Evolutionary conservation across 805 yeast genomes (phyloP), one percentile per base, ranked within the genome.

Genomic region (Candida coquimbonensis): DNA sequence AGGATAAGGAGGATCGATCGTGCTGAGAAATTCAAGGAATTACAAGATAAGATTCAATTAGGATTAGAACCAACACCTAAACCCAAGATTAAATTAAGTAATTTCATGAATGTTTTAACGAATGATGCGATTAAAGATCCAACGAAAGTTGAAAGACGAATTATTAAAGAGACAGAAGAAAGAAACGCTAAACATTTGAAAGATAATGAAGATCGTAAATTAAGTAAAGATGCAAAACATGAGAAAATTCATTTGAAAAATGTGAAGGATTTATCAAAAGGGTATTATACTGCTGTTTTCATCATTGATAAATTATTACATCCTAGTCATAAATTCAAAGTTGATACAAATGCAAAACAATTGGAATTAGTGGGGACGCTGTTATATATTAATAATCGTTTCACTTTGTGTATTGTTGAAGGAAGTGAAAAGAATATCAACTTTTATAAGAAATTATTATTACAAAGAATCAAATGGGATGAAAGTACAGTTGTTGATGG

Each of bases 51-150:
- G 39, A 81, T 90, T 24, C 75, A 81, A 47, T 67, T 87, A 6
- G 99, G 99, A 0, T 65, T 90, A 17, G 87, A 83, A 40, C 84
- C 95, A 0, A 83, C 95, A 6, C 96, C 96, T 0, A 83, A 83
- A 7, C 95, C 96, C 3, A 93, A 91, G 62, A 84, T 93, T 25
- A 87, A 84, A 56, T 68, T 88, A 38, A 78, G 83, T 38, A 93
- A 91, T 60, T 72, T 93, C 63, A 87, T 88, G 89, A 83, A 75
- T 54, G 96, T 88, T 0, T 68, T 85, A 41, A 87, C 97, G 3
- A 80, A 86, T 54, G 95, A 87, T 47, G 87, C 93, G 7, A 83
- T 90, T 40, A 72, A 76, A 48, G 96, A 93, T 59, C 98, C 99
- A 1, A 91, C 98, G 0, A 78, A 78, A 4, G 82, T 89, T 53